Conservation (phyloP, 495 filamentous ascomycete genomes). For the Aspergillus wentii region DNA sequence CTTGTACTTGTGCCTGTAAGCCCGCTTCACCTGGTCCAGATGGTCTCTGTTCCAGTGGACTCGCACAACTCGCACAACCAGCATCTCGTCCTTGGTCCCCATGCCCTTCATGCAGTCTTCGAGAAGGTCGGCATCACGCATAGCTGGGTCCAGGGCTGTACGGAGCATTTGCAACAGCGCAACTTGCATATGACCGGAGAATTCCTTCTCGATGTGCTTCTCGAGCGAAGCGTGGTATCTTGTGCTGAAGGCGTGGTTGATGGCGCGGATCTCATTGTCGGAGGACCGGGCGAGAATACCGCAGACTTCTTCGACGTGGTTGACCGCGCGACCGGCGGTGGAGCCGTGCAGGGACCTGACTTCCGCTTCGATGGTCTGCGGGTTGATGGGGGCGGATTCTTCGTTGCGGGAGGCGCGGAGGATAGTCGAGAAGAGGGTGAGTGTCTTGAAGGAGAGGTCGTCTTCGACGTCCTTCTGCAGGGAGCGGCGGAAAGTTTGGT, state of each 20-base stretch:
- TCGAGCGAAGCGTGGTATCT: slow-evolving; percentile 63
- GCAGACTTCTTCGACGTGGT: slow-evolving; percentile 73
- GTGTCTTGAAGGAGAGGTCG: slow-evolving; percentile 82
- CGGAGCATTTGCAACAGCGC: slow-evolving; percentile 74
- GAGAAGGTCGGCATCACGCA: slow-evolving; percentile 72
- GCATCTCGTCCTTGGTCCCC: slow-evolving; percentile 78
- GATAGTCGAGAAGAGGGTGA: slow-evolving; percentile 73
- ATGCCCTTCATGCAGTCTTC: slow-evolving; percentile 83
- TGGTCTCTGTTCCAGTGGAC: slow-evolving; percentile 73
- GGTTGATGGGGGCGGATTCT: slow-evolving; percentile 67
- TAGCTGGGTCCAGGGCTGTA: slow-evolving; percentile 71
- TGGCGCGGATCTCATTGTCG: slow-evolving; percentile 76
- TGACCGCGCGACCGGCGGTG: slow-evolving; percentile 63
- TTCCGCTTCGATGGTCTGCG: slow-evolving; percentile 63
- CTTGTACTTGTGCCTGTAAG: slow-evolving; percentile 61
- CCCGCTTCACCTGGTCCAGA: slow-evolving; percentile 66
- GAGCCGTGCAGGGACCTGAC: slow-evolving; percentile 67
- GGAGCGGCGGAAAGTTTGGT: slow-evolving; percentile 51
- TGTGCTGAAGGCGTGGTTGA: slow-evolving; percentile 62
- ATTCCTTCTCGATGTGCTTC: slow-evolving; percentile 69
- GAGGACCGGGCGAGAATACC: slow-evolving; percentile 66
- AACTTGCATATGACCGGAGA: slow-evolving; percentile 88
- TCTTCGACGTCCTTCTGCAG: slow-evolving; percentile 66
- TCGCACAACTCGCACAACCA: slow-evolving; percentile 69
- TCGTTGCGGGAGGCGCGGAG: slow-evolving; percentile 67